phyloP scores from a whole-genome alignment of 192 early-diverging fungal species.

The Entomortierella beljakovae region DNA sequence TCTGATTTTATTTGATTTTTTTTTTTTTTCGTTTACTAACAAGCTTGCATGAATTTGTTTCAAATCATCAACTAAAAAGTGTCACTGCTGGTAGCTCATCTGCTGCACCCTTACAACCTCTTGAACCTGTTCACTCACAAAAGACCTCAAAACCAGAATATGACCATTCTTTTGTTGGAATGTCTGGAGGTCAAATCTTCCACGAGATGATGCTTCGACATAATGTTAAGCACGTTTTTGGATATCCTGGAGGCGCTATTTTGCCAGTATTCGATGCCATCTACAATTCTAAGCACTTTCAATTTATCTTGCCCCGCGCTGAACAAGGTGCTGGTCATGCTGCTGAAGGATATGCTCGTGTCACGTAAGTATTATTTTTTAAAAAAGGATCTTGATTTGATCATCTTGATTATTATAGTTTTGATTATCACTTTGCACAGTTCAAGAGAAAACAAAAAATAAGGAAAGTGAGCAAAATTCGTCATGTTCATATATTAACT shows the following conservation, averaged over 20 bases:
- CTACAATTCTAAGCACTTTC: slow-evolving; percentile 93
- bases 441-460: neutral
- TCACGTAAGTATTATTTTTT: slow-evolving; percentile 74
- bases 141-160: slow-evolving; percentile 50
- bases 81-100: slow-evolving; percentile 10
- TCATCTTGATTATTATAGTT: slow-evolving; percentile 20
- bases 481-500: slow-evolving; percentile 6
- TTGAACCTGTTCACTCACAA: slow-evolving; percentile 20
- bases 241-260: slow-evolving; percentile 98
- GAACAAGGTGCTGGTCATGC: slow-evolving; percentile 99
- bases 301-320: slow-evolving; percentile 96
- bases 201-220: slow-evolving; percentile 99
- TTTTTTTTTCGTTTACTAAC: neutral
- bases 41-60: slow-evolving; percentile 33
- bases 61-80: slow-evolving; percentile 28
- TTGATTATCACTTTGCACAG: slow-evolving; percentile 25
- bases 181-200: slow-evolving; percentile 98
- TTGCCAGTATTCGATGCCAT: slow-evolving; percentile 99
- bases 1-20: slow-evolving; percentile 3
- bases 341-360: slow-evolving; percentile 97
- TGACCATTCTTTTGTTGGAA: slow-evolving; percentile 92
- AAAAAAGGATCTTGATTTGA: neutral
- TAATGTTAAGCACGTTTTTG: slow-evolving; percentile 94
- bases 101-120: slow-evolving; percentile 32
- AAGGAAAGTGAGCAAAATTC: slow-evolving; percentile 12